phyloP scores from a whole-genome alignment of 2,329 filamentous ascomycete genomes.

The Aspergillus quadricinctus region DNA sequence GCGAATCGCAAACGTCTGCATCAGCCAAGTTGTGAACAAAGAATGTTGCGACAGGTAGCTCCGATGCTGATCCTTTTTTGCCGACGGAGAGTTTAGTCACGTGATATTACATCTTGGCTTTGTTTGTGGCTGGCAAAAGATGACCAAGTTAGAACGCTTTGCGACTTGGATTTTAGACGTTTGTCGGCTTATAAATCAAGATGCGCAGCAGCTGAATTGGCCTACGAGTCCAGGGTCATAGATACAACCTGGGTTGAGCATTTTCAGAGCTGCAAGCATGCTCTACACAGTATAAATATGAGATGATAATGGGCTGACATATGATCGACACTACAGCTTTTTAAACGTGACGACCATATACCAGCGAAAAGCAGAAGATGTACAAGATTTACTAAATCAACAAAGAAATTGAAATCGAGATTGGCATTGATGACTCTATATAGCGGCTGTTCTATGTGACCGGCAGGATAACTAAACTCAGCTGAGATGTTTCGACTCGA shows the following conservation, averaged over 20 bases:
- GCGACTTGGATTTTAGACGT: neutral
- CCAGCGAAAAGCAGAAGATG: neutral
- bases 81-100: neutral
- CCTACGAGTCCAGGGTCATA: neutral
- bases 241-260: neutral
- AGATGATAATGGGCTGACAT: neutral
- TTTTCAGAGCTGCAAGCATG: neutral
- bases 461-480: neutral
- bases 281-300: neutral
- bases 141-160: neutral
- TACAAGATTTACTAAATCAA: neutral
- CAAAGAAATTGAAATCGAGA: neutral
- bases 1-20: constrained; percentile 12
- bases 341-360: neutral
- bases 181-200: too few relatives aligned
- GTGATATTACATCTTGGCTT: neutral
- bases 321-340: neutral
- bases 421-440: neutral
- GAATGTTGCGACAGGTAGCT: neutral
- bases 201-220: neutral
- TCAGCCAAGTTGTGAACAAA: constrained; percentile 4
- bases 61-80: neutral
- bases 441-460: neutral
- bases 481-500: neutral
- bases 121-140: neutral